phyloP scores from a whole-genome alignment of 768 basidiomycete genomes.

The Exsudoporus frostii region DNA sequence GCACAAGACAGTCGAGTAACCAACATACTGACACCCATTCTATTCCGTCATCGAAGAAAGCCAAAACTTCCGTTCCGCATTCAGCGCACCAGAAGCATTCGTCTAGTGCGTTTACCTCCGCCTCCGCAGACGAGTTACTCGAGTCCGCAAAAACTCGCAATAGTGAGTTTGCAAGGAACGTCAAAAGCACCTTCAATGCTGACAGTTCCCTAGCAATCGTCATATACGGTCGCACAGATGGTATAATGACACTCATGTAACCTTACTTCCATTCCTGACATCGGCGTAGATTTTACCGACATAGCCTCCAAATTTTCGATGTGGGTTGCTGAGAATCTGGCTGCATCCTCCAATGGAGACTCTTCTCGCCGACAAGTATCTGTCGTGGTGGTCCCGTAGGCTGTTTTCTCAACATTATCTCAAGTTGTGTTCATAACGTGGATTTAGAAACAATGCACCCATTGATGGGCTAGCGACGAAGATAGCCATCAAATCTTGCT shows the following conservation, averaged over 20 bases:
- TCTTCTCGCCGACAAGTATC: constrained; percentile 11
- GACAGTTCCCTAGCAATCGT: constrained; percentile 18
- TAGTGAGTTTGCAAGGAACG: constrained; percentile 11
- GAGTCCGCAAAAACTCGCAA: constrained; percentile 22
- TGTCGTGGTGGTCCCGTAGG: constrained; percentile 21
- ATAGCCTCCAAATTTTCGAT: constrained; percentile 18
- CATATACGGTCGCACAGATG: constrained; percentile 17
- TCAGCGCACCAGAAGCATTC: background rate
- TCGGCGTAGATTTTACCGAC: constrained; percentile 14
- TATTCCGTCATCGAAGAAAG: constrained; percentile 9
- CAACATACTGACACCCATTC: constrained; percentile 3
- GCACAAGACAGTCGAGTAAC: constrained; percentile 4
- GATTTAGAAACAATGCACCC: constrained; percentile 8
- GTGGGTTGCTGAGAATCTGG: constrained; percentile 11
- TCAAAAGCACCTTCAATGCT: background rate
- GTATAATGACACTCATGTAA: constrained; percentile 1
- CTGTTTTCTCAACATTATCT: background rate
- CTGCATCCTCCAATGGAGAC: background rate
- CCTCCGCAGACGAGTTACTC: constrained; percentile 10
- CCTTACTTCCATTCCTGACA: background rate
- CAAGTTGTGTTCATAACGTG: background rate
- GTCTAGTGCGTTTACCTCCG: background rate
- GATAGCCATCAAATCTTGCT: constrained; percentile 13
- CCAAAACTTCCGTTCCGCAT: background rate
- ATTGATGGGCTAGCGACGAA: constrained; percentile 14